Evolutionary conservation across 192 early-diverging fungal species (phyloP).

Genomic region (Piromyces sp.): DNA sequence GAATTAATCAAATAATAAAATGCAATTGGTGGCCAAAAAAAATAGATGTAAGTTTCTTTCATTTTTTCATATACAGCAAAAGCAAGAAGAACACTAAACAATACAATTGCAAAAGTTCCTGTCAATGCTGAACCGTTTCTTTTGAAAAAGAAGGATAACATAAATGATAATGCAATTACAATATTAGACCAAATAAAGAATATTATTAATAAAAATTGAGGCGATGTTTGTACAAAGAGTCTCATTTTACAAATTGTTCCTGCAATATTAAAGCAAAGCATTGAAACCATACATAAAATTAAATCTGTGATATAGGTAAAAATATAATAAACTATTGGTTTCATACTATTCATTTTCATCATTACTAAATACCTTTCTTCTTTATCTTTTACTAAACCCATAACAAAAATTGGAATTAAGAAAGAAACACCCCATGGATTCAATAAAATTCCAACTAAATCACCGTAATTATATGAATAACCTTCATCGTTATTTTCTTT

Average conservation of each 20-base stretch:
- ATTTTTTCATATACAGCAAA: no score
- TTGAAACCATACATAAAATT: constrained; percentile 33
- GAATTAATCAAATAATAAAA: no score
- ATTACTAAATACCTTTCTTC: constrained; percentile 47
- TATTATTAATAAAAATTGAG: constrained; percentile 14
- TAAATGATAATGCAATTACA: neutral
- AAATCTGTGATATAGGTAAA: constrained; percentile 46
- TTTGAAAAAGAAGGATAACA: neutral
- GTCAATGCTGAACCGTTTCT: neutral
- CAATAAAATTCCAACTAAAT: constrained; percentile 37
- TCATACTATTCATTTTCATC: constrained; percentile 61
- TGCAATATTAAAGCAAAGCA: constrained; percentile 38
- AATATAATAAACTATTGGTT: constrained; percentile 35
- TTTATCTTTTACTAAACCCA: constrained; percentile 53
- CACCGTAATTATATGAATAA: constrained; percentile 20
- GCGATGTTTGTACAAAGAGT: constrained; percentile 37
- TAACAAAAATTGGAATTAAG: constrained; percentile 44
- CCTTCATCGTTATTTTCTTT: neutral
- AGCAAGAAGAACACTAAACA: no score
- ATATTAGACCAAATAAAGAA: neutral
- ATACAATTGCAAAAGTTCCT: neutral
- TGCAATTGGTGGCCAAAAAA: no score
- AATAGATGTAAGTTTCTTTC: no score
- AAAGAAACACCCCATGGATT: constrained; percentile 61
- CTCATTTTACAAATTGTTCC: constrained; percentile 35